These are phyloP conservation scores for Sodiomyces alkalinus DNA, from an alignment of 2,329 filamentous ascomycete species.

Conservation along the genomic window DNA sequence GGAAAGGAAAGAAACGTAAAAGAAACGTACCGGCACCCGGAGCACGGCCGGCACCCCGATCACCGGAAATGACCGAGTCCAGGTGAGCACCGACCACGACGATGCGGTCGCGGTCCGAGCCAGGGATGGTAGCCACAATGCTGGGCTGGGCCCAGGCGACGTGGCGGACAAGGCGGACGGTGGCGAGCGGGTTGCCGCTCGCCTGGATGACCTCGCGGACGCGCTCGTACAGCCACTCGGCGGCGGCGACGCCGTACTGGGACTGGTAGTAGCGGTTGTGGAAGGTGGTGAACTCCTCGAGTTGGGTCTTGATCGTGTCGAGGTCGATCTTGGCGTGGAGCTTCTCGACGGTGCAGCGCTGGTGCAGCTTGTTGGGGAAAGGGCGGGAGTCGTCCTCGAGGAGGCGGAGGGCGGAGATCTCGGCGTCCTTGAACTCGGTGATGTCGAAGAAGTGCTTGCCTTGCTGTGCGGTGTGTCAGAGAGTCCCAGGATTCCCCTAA, in stretches of 20 bases:
- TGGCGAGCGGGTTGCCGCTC: slow-evolving; percentile 44
- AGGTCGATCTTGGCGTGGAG: slow-evolving; percentile 5
- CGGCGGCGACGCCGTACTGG: slow-evolving; percentile 52
- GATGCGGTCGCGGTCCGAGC: slow-evolving; percentile 49
- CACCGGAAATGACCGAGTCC: slow-evolving; percentile 64
- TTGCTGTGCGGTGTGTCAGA: slow-evolving; percentile 3
- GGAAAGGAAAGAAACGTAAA: too few species aligned
- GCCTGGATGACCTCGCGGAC: slow-evolving; percentile 46
- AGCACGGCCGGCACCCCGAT: slow-evolving; percentile 53
- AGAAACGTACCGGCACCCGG: slow-evolving; percentile 39
- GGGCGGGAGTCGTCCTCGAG: slow-evolving; percentile 6
- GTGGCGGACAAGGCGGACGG: slow-evolving; percentile 51
- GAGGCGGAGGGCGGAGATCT: slow-evolving; percentile 2
- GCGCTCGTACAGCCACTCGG: slow-evolving; percentile 55
- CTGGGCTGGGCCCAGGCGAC: slow-evolving; percentile 55
- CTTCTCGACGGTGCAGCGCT: slow-evolving; percentile 8
- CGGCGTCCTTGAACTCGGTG: slow-evolving; percentile 9
- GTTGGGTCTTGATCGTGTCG: slow-evolving; percentile 3
- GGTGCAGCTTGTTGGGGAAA: slow-evolving; percentile 9
- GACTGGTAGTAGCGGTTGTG: slow-evolving; percentile 55
- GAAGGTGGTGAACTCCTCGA: slow-evolving; percentile 46
- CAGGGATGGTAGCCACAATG: slow-evolving; percentile 70
- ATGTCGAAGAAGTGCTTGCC: slow-evolving; percentile 12
- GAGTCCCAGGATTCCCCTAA: not conserved
- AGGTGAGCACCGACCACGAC: slow-evolving; percentile 68